Base-by-base conservation (phyloP, 2,329 filamentous ascomycete genomes). In the Aotearoamyces nothofagi region DNA sequence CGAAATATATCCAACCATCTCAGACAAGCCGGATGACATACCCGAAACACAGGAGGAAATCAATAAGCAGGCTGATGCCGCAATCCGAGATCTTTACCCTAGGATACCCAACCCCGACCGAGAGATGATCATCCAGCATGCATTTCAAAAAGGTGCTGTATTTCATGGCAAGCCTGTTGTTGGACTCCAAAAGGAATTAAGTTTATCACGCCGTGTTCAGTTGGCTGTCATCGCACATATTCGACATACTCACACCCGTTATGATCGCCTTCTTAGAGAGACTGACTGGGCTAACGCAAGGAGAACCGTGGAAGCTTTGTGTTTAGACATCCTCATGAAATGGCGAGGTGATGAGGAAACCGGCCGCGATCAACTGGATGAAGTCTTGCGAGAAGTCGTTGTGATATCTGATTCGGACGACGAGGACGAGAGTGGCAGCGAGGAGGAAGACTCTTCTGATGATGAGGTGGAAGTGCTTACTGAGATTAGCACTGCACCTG, bases 341-440 rank as follows among this genome's bases (percentile, higher is more conserved):
- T 78, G 72, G 72, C 70, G 72, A 54, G 72, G 72, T 31, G 72
- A 78, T 40, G 72, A 78, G 47, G 72, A 78, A 46, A 76, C 65
- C 11, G 72, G 72, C 15, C 66, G 71, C 27, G 71, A 78, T 41
- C 68, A 76, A 46, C 58, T 77, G 10, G 71, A 77, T 33, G 70
- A 77, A 44, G 74, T 77, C 33, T 55, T 77, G 17, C 61, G 68
- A 28, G 72, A 78, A 48, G 68, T 77, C 8, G 67, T 77, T 30
- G 64, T 76, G 41, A 73, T 78, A 24, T 45, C 44, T n/a, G 49
- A 52, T 29, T 50, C 48, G 1, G 49, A 51, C 28, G 39, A 41
- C 12, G 39, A 43, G 10, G 39, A 39, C 25, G 41, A 45, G 11
- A 27, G 25, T 15, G 24, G 15, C 12, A 17, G 15, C 5, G 29